Base-by-base conservation (phyloP, 1,139 yeast genomes). In the Blastobotrys persicus region DNA sequence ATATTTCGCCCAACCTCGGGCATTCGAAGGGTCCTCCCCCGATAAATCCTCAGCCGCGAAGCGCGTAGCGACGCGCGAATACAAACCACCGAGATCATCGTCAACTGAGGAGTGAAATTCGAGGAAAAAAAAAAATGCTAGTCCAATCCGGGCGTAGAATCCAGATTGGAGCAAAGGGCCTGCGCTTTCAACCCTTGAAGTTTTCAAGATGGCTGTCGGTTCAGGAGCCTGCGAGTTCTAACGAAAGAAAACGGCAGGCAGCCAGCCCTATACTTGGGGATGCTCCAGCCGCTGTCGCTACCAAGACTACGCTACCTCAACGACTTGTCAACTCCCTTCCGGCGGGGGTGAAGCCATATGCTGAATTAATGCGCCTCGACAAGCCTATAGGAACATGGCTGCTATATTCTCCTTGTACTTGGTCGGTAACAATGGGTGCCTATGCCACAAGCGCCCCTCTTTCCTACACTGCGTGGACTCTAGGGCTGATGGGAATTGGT, bases 341-440 rank as follows among this genome's bases (percentile, higher is more conserved):
- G 0, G 75, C 73, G 42, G 75, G 76, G 54, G 75, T 83, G 80
- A 82, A 88, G 42, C 98, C 98, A 0, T 92, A 88, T 63, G 95
- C 96, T 41, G 95, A 88, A 62, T 74, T 94, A 49, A 83, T 89
- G 85, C 75, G 99, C 50, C 69, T 92, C 48, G 98, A 94, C 61
- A 88, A 88, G 59, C 98, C 98, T 0, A 94, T 86, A 17, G 99
- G 98, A 0, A 85, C 98, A 0, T 80, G 88, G 76, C 73, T 92
- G 33, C 72, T 94, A 42, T 80, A 81, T 52, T 73, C 88, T 41
- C 98, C 98, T 0, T 79, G 88, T 53, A 80, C 76, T 3, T 85
- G 92, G 92, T 83, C 88, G 19, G 82, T 85, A 48, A 78, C 88
- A 1, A 85, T 92, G 84, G 98, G 96, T 0, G 92, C 95, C 0